Conservation (phyloP, 2,329 filamentous ascomycete species). For the Cladophialophora yegresii region DNA sequence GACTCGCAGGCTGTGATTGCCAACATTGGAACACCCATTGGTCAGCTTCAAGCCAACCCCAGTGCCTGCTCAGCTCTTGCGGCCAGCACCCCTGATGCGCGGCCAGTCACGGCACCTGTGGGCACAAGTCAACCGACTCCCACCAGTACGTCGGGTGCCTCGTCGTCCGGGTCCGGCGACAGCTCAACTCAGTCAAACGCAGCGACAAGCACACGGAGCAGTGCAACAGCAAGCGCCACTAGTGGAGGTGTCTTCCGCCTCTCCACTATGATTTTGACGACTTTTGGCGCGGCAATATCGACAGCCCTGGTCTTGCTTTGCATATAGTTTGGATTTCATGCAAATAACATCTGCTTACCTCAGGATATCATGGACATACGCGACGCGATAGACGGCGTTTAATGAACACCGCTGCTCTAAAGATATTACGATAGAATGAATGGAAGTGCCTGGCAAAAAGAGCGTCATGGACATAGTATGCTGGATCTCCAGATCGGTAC, state of each 20-base stretch:
- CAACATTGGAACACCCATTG: constrained; percentile 44
- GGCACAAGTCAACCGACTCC: constrained; percentile 17
- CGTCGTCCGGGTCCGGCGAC: constrained; percentile 9
- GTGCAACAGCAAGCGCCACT: constrained; percentile 28
- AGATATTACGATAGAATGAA: constrained; percentile 14
- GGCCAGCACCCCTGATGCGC: constrained; percentile 27
- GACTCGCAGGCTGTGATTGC: constrained; percentile 53
- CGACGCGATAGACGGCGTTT: constrained; percentile 8
- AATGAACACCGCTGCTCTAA: constrained; percentile 13
- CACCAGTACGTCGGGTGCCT: constrained; percentile 21
- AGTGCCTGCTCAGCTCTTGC: constrained; percentile 32
- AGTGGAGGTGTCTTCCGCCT: constrained; percentile 28
- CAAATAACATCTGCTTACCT: neutral
- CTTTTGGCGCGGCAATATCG: constrained; percentile 22
- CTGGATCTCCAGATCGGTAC: neutral
- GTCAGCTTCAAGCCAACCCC: constrained; percentile 23
- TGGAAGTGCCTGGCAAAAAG: neutral
- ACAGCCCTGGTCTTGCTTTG: constrained; percentile 28
- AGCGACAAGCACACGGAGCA: constrained; percentile 25
- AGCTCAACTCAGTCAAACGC: constrained; percentile 23
- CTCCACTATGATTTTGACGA: constrained; percentile 32
- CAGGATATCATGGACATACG: constrained; percentile 9
- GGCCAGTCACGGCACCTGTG: constrained; percentile 19
- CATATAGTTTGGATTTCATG: constrained; percentile 13
- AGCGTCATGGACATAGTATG: neutral